Evolutionary conservation across 2,329 filamentous ascomycete species (phyloP), one percentile per base, ranked within the genome.

Genomic region (Arthrinium puccinioides): DNA sequence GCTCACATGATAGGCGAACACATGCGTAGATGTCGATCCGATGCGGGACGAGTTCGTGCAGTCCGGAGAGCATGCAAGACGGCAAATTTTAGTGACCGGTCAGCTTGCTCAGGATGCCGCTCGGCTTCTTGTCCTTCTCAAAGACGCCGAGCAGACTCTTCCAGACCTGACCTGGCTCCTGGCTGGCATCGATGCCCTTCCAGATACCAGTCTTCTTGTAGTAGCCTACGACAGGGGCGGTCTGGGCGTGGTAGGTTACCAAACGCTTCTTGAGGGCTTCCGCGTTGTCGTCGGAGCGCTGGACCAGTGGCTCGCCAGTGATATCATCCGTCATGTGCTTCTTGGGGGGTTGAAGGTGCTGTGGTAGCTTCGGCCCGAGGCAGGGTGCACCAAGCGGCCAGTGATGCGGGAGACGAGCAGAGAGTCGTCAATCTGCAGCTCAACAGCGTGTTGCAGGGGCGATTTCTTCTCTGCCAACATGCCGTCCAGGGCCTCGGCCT

Each of bases 301-400:
- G 92, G 56, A 97, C 84, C 51, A 98, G 74, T 33, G 90, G 89
- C 75, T 98, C 92, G 63, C 92, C 92, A 15, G 92, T 97, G 50
- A 96, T 66, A 64, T 98, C 92, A 66, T 98, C 92, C 61, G 81
- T 94, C 92, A 97, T 97, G 48, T 76, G 56, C 54, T 79, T 69
- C 79, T 96, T 95, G 55, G 92, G 92, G 92, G 92, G 79, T 96
- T 97, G 82, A 98, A 98, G 64, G 92, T 84, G 68, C 84, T 92
- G 80, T 98, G 92, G 74, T 98, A 98, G 51, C 86, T 88, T 58
- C 92, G 88, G 49, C 92, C 92, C 39, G 89, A 96, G 36, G 90
- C 90, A 41, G 90, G 90, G 75, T 98, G 92, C 53, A 98, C 74
- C 44, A 98, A 75, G 56, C 92, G 90, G 56, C 92, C 92, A 44